A percentile compares a stretch with the other conserved stretches of the same genome.
Conservation (phyloP, 2,329 filamentous ascomycete species). For the Graphilbum fragrans region DNA sequence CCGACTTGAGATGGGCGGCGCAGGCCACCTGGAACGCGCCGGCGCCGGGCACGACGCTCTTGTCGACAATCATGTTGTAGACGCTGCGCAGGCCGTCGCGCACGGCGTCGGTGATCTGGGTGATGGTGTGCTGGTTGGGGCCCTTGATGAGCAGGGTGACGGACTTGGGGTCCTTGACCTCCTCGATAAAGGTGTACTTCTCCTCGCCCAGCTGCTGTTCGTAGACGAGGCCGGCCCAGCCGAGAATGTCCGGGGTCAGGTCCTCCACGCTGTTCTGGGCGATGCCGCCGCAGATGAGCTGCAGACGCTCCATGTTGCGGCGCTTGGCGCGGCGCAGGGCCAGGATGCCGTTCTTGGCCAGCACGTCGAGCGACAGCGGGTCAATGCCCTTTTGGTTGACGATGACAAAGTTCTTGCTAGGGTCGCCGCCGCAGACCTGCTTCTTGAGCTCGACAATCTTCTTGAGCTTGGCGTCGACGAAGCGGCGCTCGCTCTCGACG, state of each 20-base stretch:
- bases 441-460: constrained; percentile 99
- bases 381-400: constrained; percentile 99
- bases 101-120: constrained; percentile 92
- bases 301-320: constrained; percentile 96
- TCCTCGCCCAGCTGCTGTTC: constrained; percentile 97
- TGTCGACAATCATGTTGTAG: constrained; percentile 99
- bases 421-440: constrained; percentile 85
- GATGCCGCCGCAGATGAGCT: constrained; percentile 82
- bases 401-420: constrained; percentile 91
- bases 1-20: constrained; percentile 74
- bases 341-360: constrained; percentile 96
- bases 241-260: constrained; percentile 72
- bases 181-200: constrained; percentile 97
- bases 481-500: constrained; percentile 90
- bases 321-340: constrained; percentile 90
- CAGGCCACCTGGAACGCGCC: constrained; percentile 95
- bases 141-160: constrained; percentile 97
- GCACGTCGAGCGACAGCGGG: constrained; percentile 84
- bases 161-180: constrained; percentile 97
- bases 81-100: constrained; percentile 90
- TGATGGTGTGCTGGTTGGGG: constrained; percentile 91
- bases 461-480: constrained; percentile 90
- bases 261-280: constrained; percentile 97
- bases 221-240: constrained; percentile 93
- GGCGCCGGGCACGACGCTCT: constrained; percentile 84